Percentiles rank a stretch among this genome's conserved stretches.
These are phyloP conservation scores for Scenedesmus sp. DNA, from an alignment of 163 green algal genomes.

Conservation along the genomic window DNA sequence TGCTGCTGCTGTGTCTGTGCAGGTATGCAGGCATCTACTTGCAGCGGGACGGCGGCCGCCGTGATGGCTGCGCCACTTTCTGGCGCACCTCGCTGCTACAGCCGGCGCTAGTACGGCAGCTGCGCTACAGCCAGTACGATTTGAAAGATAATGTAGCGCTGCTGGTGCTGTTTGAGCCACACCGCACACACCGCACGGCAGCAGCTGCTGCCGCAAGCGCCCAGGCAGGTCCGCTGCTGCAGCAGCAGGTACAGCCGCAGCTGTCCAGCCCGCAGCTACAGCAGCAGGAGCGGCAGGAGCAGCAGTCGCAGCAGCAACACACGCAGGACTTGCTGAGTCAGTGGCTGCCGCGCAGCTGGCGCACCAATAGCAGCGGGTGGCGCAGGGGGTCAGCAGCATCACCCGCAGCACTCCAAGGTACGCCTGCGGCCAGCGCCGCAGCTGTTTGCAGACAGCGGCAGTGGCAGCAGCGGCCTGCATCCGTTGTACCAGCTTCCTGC, in stretches of 20 bases:
- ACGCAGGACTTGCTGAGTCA: conserved; percentile 38
- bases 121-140: conserved; percentile 69
- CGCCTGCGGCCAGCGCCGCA: neutral
- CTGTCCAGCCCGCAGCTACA: neutral
- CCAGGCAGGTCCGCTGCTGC: conserved; percentile 4
- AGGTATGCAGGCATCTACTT: conserved; percentile 79
- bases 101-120: conserved; percentile 13
- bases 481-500: conserved; percentile 21
- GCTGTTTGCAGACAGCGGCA: neutral
- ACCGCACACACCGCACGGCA: neutral
- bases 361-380: neutral
- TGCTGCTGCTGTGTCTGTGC: neutral
- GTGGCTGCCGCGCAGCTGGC: conserved; percentile 43
- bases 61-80: conserved; percentile 86
- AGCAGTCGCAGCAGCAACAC: conserved; percentile 34
- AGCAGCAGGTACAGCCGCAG: conserved; percentile 31
- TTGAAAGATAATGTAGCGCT: conserved; percentile 89
- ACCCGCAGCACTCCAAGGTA: neutral
- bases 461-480: neutral
- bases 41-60: conserved; percentile 65
- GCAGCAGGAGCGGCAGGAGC: conserved; percentile 9
- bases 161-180: conserved; percentile 59
- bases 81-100: conserved; percentile 65
- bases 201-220: neutral
- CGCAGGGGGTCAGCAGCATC: neutral